Evolutionary conservation across 1,139 yeast species (phyloP), one percentile per base, ranked within the genome.

Genomic region (Lodderomyces jiufengensis): DNA sequence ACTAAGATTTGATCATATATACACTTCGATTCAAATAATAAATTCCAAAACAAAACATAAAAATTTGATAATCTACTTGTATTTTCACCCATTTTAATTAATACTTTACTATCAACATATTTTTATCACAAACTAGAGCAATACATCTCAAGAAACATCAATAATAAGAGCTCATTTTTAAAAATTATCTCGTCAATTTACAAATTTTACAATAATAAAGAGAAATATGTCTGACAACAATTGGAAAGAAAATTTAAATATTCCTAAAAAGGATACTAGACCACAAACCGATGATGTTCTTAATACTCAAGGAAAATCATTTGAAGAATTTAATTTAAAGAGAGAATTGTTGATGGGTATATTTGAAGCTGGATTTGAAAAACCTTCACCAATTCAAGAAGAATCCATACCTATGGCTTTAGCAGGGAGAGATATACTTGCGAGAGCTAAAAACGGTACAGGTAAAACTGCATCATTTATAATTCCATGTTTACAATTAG

Each of bases 371-470:
- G 98, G 99, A 31, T 92, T 92, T 55, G 99, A 92, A 60, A 87
- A 85, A 57, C 98, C 99, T 8, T 87, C 97, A 15, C 98, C 99
- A 14, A 88, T 92, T 55, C 99, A 92, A 66, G 97, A 92, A 67
- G 98, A 90, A 61, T 80, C 96, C 10, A 92, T 92, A 42, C 98
- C 98, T 3, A 85, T 88, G 59, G 97, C 97, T 1, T 73, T 92
- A 36, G 84, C 95, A 33, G 97, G 98, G 35, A 80, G 96, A 66
- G 98, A 92, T 63, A 85, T 94, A 44, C 76, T 92, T 48, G 99
- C 99, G 11, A 79, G 98, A 66, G 98, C 99, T 33, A 94, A 92
- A 61, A 94, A 94, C 61, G 98, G 98, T 48, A 92, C 98, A 1
- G 98, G 98, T 51, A 92, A 92, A 60, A 92, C 98, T 6, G 98